These are phyloP conservation scores for Novymonas esmeraldas DNA, from an alignment of 208 protist genomes.

Conservation along the genomic window DNA sequence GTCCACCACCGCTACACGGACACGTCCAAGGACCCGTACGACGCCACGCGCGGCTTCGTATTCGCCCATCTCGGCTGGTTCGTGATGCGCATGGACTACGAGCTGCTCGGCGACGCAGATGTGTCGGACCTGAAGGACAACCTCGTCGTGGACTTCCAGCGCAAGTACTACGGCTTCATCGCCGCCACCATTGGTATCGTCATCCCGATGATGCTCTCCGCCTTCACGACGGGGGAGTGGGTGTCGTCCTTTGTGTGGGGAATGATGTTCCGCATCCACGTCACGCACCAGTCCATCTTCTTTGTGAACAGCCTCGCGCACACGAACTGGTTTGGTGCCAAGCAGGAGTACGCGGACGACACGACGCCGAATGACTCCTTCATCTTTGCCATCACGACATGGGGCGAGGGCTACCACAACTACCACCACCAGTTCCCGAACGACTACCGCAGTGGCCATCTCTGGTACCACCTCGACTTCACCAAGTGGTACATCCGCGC, in stretches of 20 bases:
- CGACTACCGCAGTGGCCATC: constrained; percentile 86
- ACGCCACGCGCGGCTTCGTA: constrained; percentile 82
- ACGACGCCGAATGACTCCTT: constrained; percentile 74
- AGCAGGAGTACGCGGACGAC: constrained; percentile 64
- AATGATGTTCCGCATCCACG: constrained; percentile 53
- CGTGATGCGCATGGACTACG: constrained; percentile 86
- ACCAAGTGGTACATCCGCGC: constrained; percentile 81
- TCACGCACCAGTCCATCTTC: constrained; percentile 86
- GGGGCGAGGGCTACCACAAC: constrained; percentile 92
- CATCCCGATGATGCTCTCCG: constrained; percentile 64
- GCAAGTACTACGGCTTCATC: constrained; percentile 73
- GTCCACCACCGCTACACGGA: constrained; percentile 88
- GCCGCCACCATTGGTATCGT: constrained; percentile 78
- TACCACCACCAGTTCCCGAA: constrained; percentile 91
- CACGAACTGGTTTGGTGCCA: constrained; percentile 54
- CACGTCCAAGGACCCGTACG: constrained; percentile 87
- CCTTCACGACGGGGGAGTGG: constrained; percentile 74
- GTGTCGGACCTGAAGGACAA: constrained; percentile 74
- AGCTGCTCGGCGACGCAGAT: constrained; percentile 67
- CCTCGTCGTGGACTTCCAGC: constrained; percentile 74
- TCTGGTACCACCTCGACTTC: constrained; percentile 79
- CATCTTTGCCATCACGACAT: constrained; percentile 65
- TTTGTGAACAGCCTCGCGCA: constrained; percentile 90
- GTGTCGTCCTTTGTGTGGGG: constrained; percentile 75
- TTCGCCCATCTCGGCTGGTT: constrained; percentile 91